A percentile compares a stretch with the other conserved stretches of the same genome.
phyloP scores from a whole-genome alignment of 2,329 filamentous ascomycete genomes.

The Macrophomina tecta region DNA sequence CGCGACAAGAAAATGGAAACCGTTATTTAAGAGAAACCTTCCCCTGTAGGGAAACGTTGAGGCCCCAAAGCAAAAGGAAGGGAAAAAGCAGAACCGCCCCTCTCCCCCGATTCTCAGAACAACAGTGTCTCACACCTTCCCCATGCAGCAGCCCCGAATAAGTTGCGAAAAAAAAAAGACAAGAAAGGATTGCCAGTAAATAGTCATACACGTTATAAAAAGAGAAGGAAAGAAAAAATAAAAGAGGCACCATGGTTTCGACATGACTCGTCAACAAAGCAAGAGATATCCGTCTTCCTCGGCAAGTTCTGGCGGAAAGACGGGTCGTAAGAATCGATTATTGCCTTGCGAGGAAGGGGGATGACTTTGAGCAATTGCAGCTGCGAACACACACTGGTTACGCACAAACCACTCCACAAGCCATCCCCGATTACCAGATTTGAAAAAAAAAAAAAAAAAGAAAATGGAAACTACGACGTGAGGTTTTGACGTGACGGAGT shows the following conservation, averaged over 20 bases:
- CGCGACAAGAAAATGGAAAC: too few relatives aligned
- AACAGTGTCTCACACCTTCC: neutral
- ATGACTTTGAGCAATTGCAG: neutral
- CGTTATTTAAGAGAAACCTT: too few relatives aligned
- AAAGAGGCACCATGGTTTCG: too few relatives aligned
- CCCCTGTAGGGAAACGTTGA: too few relatives aligned
- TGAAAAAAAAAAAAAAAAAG: too few relatives aligned
- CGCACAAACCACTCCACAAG: neutral
- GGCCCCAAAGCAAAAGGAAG: too few relatives aligned
- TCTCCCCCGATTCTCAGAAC: neutral
- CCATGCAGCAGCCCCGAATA: neutral
- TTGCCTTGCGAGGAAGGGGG: neutral
- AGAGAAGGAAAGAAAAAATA: neutral
- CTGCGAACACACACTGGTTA: neutral
- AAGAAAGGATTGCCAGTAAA: neutral
- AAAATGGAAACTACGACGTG: neutral
- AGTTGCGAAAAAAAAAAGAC: neutral
- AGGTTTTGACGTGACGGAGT: neutral
- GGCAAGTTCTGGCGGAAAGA: too few relatives aligned
- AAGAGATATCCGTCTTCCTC: too few relatives aligned
- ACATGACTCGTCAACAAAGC: too few relatives aligned
- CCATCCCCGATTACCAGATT: too few relatives aligned
- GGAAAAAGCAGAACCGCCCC: too few relatives aligned
- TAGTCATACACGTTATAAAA: constrained; percentile 3
- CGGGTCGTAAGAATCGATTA: neutral